These are phyloP conservation scores for Solanum arcanum DNA, from an alignment of 257 asterid species.

Conservation along the genomic window DNA sequence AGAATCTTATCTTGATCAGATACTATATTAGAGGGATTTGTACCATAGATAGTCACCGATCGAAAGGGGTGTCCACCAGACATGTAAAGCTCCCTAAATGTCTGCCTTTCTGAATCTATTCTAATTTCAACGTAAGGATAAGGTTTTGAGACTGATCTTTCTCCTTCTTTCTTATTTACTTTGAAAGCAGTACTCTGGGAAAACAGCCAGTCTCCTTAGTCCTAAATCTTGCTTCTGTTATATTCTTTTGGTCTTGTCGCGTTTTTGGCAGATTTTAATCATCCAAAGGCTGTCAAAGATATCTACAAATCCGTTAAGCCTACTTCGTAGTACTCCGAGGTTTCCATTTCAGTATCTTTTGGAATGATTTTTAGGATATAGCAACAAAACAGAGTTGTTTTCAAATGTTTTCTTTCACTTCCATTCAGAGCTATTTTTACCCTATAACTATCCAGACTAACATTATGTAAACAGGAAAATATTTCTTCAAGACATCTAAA, in stretches of 20 bases:
- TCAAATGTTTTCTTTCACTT: background rate
- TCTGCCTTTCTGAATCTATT: background rate
- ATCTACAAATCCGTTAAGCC: background rate
- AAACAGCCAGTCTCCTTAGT: background rate
- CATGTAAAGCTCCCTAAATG: background rate
- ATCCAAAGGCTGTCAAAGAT: background rate
- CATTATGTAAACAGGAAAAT: background rate
- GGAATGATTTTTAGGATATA: background rate
- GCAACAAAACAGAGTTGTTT: background rate
- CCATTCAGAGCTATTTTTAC: background rate
- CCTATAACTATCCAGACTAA: background rate
- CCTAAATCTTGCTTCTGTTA: background rate
- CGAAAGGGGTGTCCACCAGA: background rate
- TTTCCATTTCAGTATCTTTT: background rate
- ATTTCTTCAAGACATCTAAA: background rate
- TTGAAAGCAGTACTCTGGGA: background rate
- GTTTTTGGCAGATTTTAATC: background rate
- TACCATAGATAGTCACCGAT: background rate
- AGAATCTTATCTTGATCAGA: background rate
- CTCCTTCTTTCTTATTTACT: background rate
- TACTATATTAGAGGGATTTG: background rate
- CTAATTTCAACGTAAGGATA: background rate
- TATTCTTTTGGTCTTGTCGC: background rate
- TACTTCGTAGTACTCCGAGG: background rate
- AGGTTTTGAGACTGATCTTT: background rate